A percentile compares a stretch with the other conserved stretches of the same genome.
phyloP scores from a whole-genome alignment of 2,329 filamentous ascomycete species.

The Curvularia eragrostidis region DNA sequence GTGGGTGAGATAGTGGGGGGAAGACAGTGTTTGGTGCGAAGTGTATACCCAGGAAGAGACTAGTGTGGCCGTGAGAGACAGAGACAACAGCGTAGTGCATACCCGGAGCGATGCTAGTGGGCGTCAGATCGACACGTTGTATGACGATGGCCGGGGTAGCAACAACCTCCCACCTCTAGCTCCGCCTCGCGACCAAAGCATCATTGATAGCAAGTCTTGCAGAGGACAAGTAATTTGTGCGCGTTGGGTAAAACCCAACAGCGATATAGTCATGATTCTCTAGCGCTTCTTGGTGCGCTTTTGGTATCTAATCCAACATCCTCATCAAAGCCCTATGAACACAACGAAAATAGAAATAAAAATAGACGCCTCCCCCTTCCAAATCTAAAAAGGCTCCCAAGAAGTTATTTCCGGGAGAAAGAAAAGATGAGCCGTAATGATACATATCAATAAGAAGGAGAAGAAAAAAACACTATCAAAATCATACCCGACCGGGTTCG shows the following conservation, averaged over 20 bases:
- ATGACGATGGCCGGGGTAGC: neutral
- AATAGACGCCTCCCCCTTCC: neutral
- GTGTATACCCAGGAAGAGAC: neutral
- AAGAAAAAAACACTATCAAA: slow-evolving; percentile 16
- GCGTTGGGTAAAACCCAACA: neutral
- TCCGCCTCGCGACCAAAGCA: neutral
- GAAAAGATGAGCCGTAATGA: slow-evolving; percentile 16
- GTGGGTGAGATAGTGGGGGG: neutral
- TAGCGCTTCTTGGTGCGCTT: neutral
- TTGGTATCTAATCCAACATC: slow-evolving; percentile 1
- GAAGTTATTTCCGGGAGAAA: slow-evolving; percentile 5
- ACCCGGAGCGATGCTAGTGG: neutral
- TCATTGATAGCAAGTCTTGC: neutral
- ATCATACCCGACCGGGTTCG: slow-evolving; percentile 23
- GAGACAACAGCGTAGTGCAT: neutral
- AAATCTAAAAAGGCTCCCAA: slow-evolving; percentile 5
- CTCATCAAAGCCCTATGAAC: slow-evolving; percentile 1
- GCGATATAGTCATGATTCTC: neutral
- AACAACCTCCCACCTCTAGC: neutral
- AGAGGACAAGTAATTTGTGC: neutral
- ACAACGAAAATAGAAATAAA: slow-evolving; percentile 12
- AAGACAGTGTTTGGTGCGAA: neutral
- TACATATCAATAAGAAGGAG: slow-evolving; percentile 23
- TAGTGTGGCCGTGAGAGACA: neutral
- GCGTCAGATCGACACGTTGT: neutral